A percentile compares a stretch with the other conserved stretches of the same genome.
Conservation (phyloP, 345 rosid species). For the Durio zibethinus region DNA sequence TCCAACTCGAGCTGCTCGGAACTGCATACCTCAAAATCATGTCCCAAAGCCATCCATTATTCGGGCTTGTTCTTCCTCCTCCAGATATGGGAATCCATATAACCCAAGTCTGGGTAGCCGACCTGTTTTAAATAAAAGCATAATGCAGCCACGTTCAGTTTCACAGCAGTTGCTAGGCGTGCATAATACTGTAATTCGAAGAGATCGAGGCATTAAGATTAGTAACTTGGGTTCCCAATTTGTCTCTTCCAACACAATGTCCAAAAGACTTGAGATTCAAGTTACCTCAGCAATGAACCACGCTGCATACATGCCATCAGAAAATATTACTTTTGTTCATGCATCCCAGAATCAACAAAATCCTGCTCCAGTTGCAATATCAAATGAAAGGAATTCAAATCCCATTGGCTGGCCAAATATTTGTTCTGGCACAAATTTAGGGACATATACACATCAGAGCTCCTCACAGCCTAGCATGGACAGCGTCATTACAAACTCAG, state of each 20-base stretch:
- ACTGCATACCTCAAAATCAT: slow-evolving; percentile 22
- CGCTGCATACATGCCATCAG: slow-evolving; percentile 19
- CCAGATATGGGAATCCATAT: slow-evolving; percentile 24
- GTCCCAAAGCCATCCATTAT: slow-evolving; percentile 16
- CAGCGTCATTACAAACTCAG: slow-evolving; percentile 2
- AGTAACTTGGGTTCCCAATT: slow-evolving; percentile 24
- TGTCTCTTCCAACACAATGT: slow-evolving; percentile 27
- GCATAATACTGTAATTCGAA: slow-evolving; percentile 27
- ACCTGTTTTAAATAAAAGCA: slow-evolving; percentile 18
- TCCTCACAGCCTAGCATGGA: slow-evolving; percentile 16
- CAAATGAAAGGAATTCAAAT: slow-evolving; percentile 16
- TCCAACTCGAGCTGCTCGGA: background rate
- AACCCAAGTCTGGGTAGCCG: slow-evolving; percentile 28
- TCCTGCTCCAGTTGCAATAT: slow-evolving; percentile 14
- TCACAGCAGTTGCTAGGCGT: slow-evolving; percentile 30
- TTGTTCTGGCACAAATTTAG: slow-evolving; percentile 14
- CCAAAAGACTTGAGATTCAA: slow-evolving; percentile 26
- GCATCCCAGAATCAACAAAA: slow-evolving; percentile 9
- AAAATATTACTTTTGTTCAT: slow-evolving; percentile 11
- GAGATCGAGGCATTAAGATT: slow-evolving; percentile 30
- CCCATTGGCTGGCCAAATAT: slow-evolving; percentile 16
- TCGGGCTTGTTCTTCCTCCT: slow-evolving; percentile 47
- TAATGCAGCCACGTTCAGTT: slow-evolving; percentile 16
- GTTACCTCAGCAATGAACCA: slow-evolving; percentile 11
- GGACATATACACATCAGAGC: slow-evolving; percentile 18